phyloP scores from a whole-genome alignment of 208 protist genomes.

The Leishmania tarentolae region DNA sequence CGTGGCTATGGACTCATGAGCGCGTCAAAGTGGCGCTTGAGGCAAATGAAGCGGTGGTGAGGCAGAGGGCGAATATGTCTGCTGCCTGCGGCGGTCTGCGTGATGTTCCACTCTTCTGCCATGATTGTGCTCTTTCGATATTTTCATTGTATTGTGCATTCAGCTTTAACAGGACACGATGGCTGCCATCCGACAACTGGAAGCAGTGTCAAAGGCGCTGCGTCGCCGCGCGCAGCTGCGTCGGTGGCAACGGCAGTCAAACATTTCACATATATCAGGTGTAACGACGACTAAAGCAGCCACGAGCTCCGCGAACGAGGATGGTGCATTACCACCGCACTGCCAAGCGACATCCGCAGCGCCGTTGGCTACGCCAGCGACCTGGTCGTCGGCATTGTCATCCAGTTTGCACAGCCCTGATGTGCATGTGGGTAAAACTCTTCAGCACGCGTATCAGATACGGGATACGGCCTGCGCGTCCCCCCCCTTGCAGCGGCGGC shows the following conservation, averaged over 20 bases:
- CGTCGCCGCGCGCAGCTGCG: constrained; percentile 43
- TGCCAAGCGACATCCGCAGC: not conserved
- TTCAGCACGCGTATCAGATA: constrained; percentile 21
- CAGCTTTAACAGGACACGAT: not conserved
- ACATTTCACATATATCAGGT: not conserved
- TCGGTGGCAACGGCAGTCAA: constrained; percentile 12
- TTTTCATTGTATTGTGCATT: not conserved
- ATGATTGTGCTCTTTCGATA: not conserved
- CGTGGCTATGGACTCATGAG: not conserved
- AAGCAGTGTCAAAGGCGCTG: constrained; percentile 40
- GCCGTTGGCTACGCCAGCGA: not conserved
- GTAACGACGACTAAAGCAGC: not conserved
- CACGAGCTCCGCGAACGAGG: not conserved
- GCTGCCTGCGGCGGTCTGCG: not conserved
- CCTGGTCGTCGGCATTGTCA: not conserved
- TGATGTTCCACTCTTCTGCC: not conserved
- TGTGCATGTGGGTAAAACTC: not conserved
- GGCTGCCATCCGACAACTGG: constrained; percentile 6
- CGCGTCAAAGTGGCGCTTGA: not conserved
- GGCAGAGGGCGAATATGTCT: not conserved
- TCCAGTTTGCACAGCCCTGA: too few relatives aligned
- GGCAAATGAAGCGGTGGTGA: not conserved
- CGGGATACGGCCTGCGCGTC: constrained; percentile 17
- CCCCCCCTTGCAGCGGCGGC: constrained; percentile 27
- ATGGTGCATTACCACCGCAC: not conserved